phyloP scores from a whole-genome alignment of 2,329 filamentous ascomycete species.

The Cladophialophora chaetospira region DNA sequence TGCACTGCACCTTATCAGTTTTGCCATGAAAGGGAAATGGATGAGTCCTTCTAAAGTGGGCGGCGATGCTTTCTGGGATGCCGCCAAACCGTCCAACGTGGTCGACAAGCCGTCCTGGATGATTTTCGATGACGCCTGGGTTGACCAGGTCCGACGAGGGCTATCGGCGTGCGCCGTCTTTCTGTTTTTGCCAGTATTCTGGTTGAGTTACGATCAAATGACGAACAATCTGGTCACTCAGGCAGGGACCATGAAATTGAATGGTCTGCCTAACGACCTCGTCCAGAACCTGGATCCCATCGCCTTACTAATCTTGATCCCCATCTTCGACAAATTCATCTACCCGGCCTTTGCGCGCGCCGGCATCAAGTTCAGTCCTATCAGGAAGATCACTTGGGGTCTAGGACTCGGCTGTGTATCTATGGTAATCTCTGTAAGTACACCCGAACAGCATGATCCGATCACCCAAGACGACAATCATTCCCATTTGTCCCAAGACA shows the following conservation, averaged over 20 bases:
- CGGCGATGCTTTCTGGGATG: conserved; percentile 64
- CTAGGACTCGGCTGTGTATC: conserved; percentile 67
- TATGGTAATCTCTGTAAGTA: conserved; percentile 64
- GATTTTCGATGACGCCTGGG: conserved; percentile 81
- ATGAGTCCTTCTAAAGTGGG: conserved; percentile 60
- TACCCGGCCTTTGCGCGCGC: conserved; percentile 68
- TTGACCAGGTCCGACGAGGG: conserved; percentile 73
- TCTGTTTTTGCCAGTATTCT: conserved; percentile 54
- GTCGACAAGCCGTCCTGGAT: conserved; percentile 68
- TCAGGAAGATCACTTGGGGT: conserved; percentile 72
- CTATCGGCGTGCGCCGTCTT: conserved; percentile 71
- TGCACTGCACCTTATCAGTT: conserved; percentile 61
- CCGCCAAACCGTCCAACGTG: conserved; percentile 67
- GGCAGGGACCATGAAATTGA: conserved; percentile 61
- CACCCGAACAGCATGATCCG: too few species aligned
- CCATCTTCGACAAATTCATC: conserved; percentile 67
- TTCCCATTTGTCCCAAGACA: too few species aligned
- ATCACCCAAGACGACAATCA: too few species aligned
- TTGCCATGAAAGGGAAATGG: conserved; percentile 58
- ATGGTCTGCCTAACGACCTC: conserved; percentile 76
- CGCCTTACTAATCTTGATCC: conserved; percentile 73
- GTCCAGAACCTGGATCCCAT: conserved; percentile 76
- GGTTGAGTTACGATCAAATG: conserved; percentile 48
- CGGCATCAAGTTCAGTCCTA: conserved; percentile 69
- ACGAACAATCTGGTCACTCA: conserved; percentile 34